Conservation (phyloP, 2,329 filamentous ascomycete genomes). For the Amauroascus verrucosus region DNA sequence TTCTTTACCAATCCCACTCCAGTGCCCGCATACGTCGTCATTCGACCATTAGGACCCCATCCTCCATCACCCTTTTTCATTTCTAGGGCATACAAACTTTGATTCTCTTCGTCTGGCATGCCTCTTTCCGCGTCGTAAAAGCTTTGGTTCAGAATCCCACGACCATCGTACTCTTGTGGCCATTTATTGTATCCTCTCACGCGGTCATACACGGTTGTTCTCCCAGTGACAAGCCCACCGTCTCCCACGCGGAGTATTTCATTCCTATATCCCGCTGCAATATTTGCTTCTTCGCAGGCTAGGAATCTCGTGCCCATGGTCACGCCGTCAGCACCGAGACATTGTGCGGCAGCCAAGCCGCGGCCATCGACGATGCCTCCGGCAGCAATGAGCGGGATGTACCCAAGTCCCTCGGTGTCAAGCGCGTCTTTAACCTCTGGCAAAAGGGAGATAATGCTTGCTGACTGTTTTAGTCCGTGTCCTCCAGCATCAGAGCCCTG, state of each 20-base stretch:
- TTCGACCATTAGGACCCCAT: slow-evolving; percentile 44
- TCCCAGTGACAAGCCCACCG: slow-evolving; percentile 42
- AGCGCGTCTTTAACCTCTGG: slow-evolving; percentile 42
- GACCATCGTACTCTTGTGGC: slow-evolving; percentile 48
- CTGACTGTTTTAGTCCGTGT: slow-evolving; percentile 40
- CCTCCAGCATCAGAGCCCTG: slow-evolving; percentile 48
- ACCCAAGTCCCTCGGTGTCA: slow-evolving; percentile 15
- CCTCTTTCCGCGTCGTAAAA: slow-evolving; percentile 36
- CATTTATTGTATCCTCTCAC: slow-evolving; percentile 48
- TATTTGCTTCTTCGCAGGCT: slow-evolving; percentile 40
- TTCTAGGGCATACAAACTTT: slow-evolving; percentile 39
- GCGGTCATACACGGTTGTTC: slow-evolving; percentile 45
- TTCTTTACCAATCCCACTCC: slow-evolving; percentile 49
- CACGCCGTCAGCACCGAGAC: slow-evolving; percentile 45
- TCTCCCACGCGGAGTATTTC: slow-evolving; percentile 42
- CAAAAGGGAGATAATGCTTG: slow-evolving; percentile 40
- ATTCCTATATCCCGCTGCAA: slow-evolving; percentile 42
- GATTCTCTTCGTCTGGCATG: slow-evolving; percentile 33
- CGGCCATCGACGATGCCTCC: slow-evolving; percentile 46
- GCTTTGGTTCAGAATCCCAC: slow-evolving; percentile 49
- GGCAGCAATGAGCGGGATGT: slow-evolving; percentile 42
- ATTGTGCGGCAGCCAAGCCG: slow-evolving; percentile 41
- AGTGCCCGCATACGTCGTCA: slow-evolving; percentile 54
- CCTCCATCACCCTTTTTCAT: slow-evolving; percentile 41
- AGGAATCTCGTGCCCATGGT: slow-evolving; percentile 57